These are phyloP conservation scores for Trichoderma breve DNA, from an alignment of 2,329 filamentous ascomycete species.

Conservation along the genomic window DNA sequence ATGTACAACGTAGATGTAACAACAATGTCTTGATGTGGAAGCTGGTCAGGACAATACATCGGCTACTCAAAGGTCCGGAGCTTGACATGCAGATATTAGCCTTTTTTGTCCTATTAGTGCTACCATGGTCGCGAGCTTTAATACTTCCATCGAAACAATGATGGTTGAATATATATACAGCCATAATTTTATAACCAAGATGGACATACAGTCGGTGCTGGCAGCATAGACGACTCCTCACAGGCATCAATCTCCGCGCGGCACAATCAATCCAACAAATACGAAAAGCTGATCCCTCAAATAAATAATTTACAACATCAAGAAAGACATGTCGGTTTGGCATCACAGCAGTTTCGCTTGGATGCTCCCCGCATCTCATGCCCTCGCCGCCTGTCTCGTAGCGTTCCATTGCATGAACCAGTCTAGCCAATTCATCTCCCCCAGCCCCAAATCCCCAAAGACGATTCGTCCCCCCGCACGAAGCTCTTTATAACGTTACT, in stretches of 20 bases:
- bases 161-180: not conserved
- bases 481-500: slow-evolving; percentile 1
- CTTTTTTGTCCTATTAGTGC: not conserved
- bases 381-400: not conserved
- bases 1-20: not conserved
- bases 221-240: not conserved
- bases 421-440: not conserved
- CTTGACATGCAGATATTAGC: not conserved
- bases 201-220: not conserved
- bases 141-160: not conserved
- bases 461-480: slow-evolving; percentile 1
- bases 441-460: not conserved
- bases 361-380: not conserved
- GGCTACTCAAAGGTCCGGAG: not conserved
- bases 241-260: rapidly evolving
- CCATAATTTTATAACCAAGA: not conserved
- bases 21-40: not conserved
- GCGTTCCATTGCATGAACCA: slow-evolving; percentile 2
- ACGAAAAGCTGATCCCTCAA: too few species aligned
- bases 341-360: not conserved
- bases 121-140: not conserved
- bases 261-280: too few species aligned
- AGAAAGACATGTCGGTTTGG: too few species aligned
- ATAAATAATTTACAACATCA: too few species aligned
- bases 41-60: too few species aligned